Evolutionary conservation across 768 basidiomycete species (phyloP).

Genomic region (Suillus clintonianus): DNA sequence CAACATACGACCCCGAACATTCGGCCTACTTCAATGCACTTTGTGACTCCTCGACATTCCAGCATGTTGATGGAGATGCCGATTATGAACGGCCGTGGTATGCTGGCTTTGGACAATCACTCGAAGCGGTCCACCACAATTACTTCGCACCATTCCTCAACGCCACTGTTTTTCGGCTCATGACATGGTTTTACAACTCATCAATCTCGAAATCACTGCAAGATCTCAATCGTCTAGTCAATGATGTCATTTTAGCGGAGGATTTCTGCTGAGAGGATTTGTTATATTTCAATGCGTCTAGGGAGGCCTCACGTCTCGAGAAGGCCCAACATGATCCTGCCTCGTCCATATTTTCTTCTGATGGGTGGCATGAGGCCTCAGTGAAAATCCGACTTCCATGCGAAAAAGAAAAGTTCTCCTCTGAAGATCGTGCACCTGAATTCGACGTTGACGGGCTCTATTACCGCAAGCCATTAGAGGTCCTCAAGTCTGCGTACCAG

Average conservation of each 20-base stretch:
- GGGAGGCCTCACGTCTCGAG: neutral
- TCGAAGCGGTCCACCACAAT: neutral
- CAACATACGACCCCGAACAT: neutral
- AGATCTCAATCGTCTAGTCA: constrained; percentile 3
- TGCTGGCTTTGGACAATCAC: neutral
- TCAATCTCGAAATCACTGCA: constrained; percentile 2
- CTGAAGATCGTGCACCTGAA: neutral
- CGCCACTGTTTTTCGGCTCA: neutral
- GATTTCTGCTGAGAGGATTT: constrained; percentile 12
- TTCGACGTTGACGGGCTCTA: neutral
- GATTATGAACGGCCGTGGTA: neutral
- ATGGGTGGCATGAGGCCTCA: neutral
- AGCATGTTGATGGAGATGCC: neutral
- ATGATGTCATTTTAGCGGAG: neutral
- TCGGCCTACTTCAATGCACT: neutral
- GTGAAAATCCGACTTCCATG: neutral
- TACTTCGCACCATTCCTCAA: neutral
- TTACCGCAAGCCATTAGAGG: neutral
- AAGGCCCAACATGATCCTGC: neutral
- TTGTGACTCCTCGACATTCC: neutral
- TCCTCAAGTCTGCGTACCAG: neutral
- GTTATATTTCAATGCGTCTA: neutral
- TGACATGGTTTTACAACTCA: constrained; percentile 4
- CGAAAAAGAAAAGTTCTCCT: too few species aligned
- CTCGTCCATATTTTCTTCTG: neutral